Evolutionary conservation across 129 eudicot species (phyloP).

Genomic region (Scalesia atractyloides): DNA sequence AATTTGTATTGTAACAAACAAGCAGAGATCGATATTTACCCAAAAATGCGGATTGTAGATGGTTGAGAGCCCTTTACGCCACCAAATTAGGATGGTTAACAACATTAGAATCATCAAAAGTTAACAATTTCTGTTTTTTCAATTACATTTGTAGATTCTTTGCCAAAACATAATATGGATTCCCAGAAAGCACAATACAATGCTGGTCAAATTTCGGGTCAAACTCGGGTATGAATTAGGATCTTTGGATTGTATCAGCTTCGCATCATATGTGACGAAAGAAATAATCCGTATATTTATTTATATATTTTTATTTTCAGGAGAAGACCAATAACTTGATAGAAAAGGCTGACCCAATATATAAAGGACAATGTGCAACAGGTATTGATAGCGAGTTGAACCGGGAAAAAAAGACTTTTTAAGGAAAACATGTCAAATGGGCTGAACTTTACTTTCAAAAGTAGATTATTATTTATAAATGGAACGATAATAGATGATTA

Average conservation of each 20-base stretch:
- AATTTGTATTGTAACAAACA: constrained; percentile 4
- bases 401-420: not conserved
- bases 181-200: constrained; percentile 39
- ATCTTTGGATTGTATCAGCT: no score
- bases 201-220: constrained; percentile 51
- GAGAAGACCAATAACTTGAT: constrained; percentile 48
- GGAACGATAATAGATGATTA: not conserved
- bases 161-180: constrained; percentile 35
- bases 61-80: constrained; percentile 15
- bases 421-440: not conserved
- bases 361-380: constrained; percentile 50
- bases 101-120: not conserved
- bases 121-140: not conserved
- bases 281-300: not conserved
- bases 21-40: not conserved
- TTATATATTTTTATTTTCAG: constrained; percentile 29
- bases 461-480: no score
- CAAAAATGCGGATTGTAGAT: not conserved
- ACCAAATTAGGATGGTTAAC: constrained; percentile 4
- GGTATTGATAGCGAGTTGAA: constrained; percentile 25
- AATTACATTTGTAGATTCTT: not conserved
- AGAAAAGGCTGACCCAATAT: constrained; percentile 50
- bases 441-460: not conserved
- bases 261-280: not conserved
- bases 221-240: constrained; percentile 35